These are phyloP conservation scores for Claviceps capensis DNA, from an alignment of 2,329 filamentous ascomycete genomes.

Conservation along the genomic window DNA sequence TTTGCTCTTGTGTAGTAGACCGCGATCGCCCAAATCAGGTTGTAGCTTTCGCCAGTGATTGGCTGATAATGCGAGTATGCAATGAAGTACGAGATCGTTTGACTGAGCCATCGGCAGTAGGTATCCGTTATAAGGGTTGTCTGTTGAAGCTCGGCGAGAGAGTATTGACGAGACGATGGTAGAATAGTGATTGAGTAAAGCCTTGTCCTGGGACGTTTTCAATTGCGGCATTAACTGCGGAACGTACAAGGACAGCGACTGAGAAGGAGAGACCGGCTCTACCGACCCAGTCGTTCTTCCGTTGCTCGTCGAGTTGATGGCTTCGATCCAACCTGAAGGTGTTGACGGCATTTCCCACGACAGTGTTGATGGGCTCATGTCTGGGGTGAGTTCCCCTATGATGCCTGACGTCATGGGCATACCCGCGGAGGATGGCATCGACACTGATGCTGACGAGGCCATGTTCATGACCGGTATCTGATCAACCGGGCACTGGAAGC, in stretches of 20 bases:
- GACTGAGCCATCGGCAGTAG: conserved; percentile 20
- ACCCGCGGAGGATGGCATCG: conserved; percentile 1
- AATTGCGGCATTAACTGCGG: conserved; percentile 18
- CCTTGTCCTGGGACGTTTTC: conserved; percentile 15
- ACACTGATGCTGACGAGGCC: conserved; percentile 1
- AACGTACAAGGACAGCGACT: conserved; percentile 16
- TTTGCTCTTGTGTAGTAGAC: conserved; percentile 18
- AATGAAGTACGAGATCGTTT: conserved; percentile 20
- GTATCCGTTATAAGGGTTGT: conserved; percentile 20
- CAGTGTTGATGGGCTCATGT: conserved; percentile 8
- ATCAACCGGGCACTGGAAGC: conserved; percentile 4
- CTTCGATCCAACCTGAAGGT: conserved; percentile 12
- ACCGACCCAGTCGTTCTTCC: conserved; percentile 12
- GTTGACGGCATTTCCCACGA: conserved; percentile 13
- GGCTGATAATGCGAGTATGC: conserved; percentile 19
- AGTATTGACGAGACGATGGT: conserved; percentile 20
- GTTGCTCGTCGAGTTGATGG: conserved; percentile 13
- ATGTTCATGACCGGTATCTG: conserved; percentile 4
- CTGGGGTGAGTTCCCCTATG: conserved; percentile 8
- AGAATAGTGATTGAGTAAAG: conserved; percentile 21
- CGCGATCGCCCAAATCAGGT: conserved; percentile 16
- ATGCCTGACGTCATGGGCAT: conserved; percentile 5
- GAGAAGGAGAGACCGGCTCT: conserved; percentile 6
- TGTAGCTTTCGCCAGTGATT: conserved; percentile 23
- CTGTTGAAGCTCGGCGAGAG: conserved; percentile 14